Percentiles rank a stretch among this genome's conserved stretches.
phyloP scores from a whole-genome alignment of 495 filamentous ascomycete genomes.

The Bacidia rubella region DNA sequence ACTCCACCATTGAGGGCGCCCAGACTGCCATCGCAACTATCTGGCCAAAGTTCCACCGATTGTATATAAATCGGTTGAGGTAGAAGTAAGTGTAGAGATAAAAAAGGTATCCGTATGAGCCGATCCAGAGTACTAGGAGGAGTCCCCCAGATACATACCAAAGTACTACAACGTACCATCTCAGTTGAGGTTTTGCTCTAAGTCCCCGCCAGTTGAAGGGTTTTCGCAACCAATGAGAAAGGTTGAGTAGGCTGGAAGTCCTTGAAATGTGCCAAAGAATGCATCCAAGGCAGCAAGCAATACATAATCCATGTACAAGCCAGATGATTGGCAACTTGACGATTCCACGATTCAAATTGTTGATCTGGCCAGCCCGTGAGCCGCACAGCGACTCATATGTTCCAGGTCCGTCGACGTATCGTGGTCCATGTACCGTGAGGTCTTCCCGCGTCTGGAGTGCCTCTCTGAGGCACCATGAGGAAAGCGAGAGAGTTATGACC shows the following conservation, averaged over 20 bases:
- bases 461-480: background rate
- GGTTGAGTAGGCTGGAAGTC: background rate
- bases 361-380: background rate
- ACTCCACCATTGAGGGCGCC: background rate
- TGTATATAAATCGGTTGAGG: background rate
- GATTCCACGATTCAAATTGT: background rate
- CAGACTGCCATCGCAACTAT: background rate
- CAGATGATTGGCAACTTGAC: background rate
- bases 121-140: background rate
- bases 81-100: background rate
- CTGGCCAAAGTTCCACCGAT: background rate
- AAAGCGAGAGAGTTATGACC: background rate
- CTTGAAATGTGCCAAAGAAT: background rate
- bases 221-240: too few species aligned
- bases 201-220: too few species aligned
- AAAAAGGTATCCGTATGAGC: background rate
- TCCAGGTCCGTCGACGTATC: background rate
- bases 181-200: too few species aligned
- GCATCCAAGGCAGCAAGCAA: background rate
- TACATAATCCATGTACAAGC: background rate
- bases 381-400: background rate
- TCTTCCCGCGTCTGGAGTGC: too few species aligned
- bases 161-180: too few species aligned
- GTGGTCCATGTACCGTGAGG: background rate
- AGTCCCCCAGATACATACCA: too few species aligned